Conservation (phyloP, 257 asterid species). For the Solanum infundibuliforme region DNA sequence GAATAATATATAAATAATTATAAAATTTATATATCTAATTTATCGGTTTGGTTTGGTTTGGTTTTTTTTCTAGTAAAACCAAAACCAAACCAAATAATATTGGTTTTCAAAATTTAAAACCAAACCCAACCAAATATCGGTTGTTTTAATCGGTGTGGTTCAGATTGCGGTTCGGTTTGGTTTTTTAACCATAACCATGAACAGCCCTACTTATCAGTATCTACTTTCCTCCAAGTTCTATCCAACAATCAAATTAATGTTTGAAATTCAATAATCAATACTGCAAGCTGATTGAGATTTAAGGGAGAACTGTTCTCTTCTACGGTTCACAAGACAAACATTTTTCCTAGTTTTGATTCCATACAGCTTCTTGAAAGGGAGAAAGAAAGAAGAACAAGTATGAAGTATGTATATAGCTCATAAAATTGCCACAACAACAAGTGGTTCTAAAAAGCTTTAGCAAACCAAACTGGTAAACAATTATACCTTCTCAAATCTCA, state of each 20-base stretch:
- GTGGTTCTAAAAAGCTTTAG: neutral
- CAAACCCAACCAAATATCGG: no score
- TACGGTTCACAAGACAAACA: neutral
- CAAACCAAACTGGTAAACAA: neutral
- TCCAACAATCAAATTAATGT: neutral
- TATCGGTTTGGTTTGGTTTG: no score
- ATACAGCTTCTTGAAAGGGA: neutral
- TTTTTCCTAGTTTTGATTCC: neutral
- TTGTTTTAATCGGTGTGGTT: no score
- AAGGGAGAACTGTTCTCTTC: neutral
- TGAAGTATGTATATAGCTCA: neutral
- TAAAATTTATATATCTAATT: no score
- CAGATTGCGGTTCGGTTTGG: no score
- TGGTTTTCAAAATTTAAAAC: no score
- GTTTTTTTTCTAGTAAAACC: no score
- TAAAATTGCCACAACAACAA: neutral
- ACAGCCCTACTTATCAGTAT: neutral
- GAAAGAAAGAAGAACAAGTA: neutral
- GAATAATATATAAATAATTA: no score
- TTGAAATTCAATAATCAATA: neutral
- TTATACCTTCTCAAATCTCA: neutral
- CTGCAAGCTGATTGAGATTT: neutral
- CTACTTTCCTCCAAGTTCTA: neutral
- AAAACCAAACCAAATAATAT: no score
- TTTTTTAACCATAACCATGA: no score